A percentile compares a stretch with the other conserved stretches of the same genome.
Conservation (phyloP, 2,329 filamentous ascomycete species). For the Colletotrichum melonis region DNA sequence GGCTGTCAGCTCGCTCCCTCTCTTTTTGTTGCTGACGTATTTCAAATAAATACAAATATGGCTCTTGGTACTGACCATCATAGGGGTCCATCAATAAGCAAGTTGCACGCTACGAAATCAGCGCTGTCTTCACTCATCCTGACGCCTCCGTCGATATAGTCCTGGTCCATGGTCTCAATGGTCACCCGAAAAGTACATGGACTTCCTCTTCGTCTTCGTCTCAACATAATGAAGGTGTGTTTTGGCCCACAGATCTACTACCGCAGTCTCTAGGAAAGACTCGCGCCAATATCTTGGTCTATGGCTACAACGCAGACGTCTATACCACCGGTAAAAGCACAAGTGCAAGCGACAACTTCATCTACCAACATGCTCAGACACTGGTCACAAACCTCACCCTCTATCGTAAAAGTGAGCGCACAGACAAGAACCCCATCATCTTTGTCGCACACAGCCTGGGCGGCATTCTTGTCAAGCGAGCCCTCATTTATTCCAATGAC, state of each 20-base stretch:
- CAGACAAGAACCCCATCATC: constrained; percentile 74
- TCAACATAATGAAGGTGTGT: constrained; percentile 59
- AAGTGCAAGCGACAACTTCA: constrained; percentile 72
- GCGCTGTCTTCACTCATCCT: constrained; percentile 68
- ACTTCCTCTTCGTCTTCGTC: constrained; percentile 66
- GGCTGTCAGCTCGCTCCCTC: background rate
- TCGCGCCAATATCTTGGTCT: constrained; percentile 74
- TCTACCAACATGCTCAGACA: constrained; percentile 78
- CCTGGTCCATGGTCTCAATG: constrained; percentile 78
- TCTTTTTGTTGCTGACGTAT: background rate
- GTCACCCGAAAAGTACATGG: constrained; percentile 68
- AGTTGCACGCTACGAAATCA: constrained; percentile 67
- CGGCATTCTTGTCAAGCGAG: constrained; percentile 77
- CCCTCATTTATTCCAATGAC: constrained; percentile 75
- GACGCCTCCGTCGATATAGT: constrained; percentile 73
- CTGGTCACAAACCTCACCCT: constrained; percentile 71
- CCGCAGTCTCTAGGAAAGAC: constrained; percentile 67
- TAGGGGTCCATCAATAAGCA: constrained; percentile 52
- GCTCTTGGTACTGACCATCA: background rate
- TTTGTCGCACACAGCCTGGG: constrained; percentile 82
- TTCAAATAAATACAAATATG: background rate
- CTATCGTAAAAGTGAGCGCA: constrained; percentile 69
- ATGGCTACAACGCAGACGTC: constrained; percentile 80
- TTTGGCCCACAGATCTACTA: constrained; percentile 78
- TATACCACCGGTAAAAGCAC: constrained; percentile 56